Evolutionary conservation across 768 basidiomycete genomes (phyloP).

Genomic region (Mycena filopes): DNA sequence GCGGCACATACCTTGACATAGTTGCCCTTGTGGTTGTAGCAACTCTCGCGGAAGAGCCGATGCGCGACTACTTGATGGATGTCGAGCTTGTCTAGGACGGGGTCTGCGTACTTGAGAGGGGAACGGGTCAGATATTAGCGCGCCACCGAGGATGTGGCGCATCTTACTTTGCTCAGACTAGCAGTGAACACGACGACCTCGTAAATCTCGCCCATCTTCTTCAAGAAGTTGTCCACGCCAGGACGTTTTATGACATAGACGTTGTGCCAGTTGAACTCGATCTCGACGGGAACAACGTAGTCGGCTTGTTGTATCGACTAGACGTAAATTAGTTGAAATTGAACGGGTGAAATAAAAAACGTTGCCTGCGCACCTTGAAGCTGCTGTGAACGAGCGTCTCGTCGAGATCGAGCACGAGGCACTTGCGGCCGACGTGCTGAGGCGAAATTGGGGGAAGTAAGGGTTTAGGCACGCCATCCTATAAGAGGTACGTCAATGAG

Average conservation of each 20-base stretch:
- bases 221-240: constrained; percentile 97
- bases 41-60: constrained; percentile 84
- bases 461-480: constrained; percentile 82
- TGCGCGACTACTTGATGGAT: constrained; percentile 79
- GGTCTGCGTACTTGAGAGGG: constrained; percentile 76
- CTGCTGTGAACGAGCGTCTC: constrained; percentile 90
- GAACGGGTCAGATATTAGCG: constrained; percentile 3
- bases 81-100: constrained; percentile 86
- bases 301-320: constrained; percentile 77
- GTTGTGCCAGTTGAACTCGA: constrained; percentile 98
- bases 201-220: constrained; percentile 98
- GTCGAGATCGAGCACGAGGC: constrained; percentile 86
- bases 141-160: neutral
- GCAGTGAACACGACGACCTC: constrained; percentile 99
- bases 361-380: constrained; percentile 71
- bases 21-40: constrained; percentile 89
- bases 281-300: constrained; percentile 98
- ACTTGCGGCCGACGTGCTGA: constrained; percentile 79
- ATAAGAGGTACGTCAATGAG: constrained; percentile 20
- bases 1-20: constrained; percentile 75
- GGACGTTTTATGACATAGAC: constrained; percentile 99
- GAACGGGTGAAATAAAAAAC: neutral
- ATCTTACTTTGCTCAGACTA: constrained; percentile 89
- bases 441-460: constrained; percentile 74
- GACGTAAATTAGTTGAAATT: neutral